Evolutionary conservation across 805 yeast genomes (phyloP), one percentile per base, ranked within the genome.

Genomic region (Yamadazyma endophytica): DNA sequence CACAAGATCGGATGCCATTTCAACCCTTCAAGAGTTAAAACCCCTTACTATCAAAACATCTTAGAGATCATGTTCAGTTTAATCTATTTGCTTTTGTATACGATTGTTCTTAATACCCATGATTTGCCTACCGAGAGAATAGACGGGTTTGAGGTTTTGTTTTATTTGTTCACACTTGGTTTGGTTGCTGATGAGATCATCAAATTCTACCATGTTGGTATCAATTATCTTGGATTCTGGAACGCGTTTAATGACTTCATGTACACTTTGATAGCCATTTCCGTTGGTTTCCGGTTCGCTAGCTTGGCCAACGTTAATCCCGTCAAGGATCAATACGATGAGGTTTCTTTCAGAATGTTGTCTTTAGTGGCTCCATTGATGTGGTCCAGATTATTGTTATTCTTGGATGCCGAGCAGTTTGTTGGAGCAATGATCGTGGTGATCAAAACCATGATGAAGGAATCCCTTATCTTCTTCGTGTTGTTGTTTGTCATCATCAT

Each of bases 341-440:
- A 70, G 40, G 63, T 76, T 5, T 71, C 94, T 0, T 85, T 78
- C 52, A 62, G 94, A 39, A 53, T 85, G 2, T 57, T 87, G 28
- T 79, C 95, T 0, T 71, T 88, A 47, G 88, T 84, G 9, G 82
- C 95, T 5, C 96, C 96, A 2, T 65, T 87, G 42, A 79, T 87
- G 73, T 87, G 95, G 94, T 72, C 83, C 2, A 68, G 96, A 29
- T 61, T 87, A 29, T 59, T 87, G 34, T 66, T 87, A 21, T 86
- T 70, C 56, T 68, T 86, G 45, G 96, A 87, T 51, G 82, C 89
- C 8, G 77, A 79, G 42, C 73, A 74, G 44, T 86, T 87, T 54
- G 84, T 86, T 29, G 96, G 96, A 24, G 85, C 88, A 2, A 82
- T 87, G 87, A 73, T 87, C 40, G 90, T 87, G 17, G 90, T 87